Evolutionary conservation across 768 basidiomycete species (phyloP).

Genomic region (Suillus subluteus): DNA sequence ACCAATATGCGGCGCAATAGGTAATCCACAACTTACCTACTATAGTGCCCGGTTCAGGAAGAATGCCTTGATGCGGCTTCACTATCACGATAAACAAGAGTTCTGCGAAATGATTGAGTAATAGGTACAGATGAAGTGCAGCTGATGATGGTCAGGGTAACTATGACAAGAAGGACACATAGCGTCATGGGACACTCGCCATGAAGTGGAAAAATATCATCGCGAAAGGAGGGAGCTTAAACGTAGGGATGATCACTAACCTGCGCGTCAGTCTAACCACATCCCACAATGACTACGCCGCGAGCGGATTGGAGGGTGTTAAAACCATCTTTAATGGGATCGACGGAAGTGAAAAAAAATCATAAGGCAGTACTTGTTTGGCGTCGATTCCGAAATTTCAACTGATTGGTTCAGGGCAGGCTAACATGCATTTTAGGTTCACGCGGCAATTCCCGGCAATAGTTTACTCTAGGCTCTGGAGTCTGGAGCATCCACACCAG

Average conservation of each 20-base stretch:
- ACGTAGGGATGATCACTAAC: not conserved
- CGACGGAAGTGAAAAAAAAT: not conserved
- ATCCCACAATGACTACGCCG: not conserved
- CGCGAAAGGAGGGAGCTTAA: slow-evolving; percentile 25
- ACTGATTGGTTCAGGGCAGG: slow-evolving; percentile 6
- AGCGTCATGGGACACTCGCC: slow-evolving; percentile 56
- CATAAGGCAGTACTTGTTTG: not conserved
- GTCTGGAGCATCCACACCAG: no score
- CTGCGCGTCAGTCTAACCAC: not conserved
- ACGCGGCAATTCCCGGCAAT: not conserved
- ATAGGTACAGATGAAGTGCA: not conserved
- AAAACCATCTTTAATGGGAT: not conserved
- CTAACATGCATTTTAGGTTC: no score
- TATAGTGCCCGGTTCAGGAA: not conserved
- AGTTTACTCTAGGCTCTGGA: no score
- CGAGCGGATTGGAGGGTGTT: not conserved
- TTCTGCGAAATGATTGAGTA: slow-evolving; percentile 17
- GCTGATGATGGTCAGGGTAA: slow-evolving; percentile 79
- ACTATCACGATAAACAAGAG: not conserved
- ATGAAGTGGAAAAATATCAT: slow-evolving; percentile 55
- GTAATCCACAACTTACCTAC: slow-evolving; percentile 21
- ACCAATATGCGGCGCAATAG: slow-evolving; percentile 13
- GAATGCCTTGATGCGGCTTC: not conserved
- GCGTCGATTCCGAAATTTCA: not conserved
- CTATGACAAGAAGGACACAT: slow-evolving; percentile 82